A percentile compares a stretch with the other conserved stretches of the same genome.
These are phyloP conservation scores for Seiridium cupressi DNA, from an alignment of 2,329 filamentous ascomycete genomes.

Conservation along the genomic window DNA sequence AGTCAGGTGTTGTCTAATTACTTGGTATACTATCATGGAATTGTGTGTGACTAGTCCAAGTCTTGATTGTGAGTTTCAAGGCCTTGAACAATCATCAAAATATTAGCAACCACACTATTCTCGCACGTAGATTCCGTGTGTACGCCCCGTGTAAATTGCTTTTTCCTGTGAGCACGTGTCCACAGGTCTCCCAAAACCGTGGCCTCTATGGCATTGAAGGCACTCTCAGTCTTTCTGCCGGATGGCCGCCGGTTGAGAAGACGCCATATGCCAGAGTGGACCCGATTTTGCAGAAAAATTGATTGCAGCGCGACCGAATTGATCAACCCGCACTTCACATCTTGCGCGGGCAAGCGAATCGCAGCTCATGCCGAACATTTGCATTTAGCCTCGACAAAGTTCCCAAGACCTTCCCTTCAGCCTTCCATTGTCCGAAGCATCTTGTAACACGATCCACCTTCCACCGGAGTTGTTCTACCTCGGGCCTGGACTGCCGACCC, in stretches of 20 bases:
- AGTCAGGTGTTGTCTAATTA: too few relatives aligned
- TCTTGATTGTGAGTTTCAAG: too few relatives aligned
- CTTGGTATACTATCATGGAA: too few relatives aligned
- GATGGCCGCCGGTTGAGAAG: not conserved
- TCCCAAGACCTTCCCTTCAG: not conserved
- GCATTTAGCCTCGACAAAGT: slow-evolving; percentile 6
- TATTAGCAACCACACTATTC: too few relatives aligned
- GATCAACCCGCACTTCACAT: not conserved
- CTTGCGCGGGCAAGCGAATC: not conserved
- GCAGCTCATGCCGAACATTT: not conserved
- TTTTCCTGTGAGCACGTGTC: not conserved
- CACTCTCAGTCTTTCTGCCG: not conserved
- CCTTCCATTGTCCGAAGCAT: not conserved
- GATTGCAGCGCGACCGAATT: not conserved
- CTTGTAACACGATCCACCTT: not conserved
- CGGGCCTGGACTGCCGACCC: not conserved
- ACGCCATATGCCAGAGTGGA: not conserved
- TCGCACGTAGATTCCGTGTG: too few relatives aligned
- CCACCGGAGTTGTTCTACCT: not conserved
- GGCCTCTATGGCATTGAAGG: not conserved
- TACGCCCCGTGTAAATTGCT: too few relatives aligned
- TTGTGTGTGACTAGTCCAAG: too few relatives aligned
- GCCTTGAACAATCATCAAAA: too few relatives aligned
- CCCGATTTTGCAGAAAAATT: not conserved
- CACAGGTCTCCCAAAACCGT: not conserved